Conservation (phyloP, 2,329 filamentous ascomycete genomes). For the Penicillium sp. region DNA sequence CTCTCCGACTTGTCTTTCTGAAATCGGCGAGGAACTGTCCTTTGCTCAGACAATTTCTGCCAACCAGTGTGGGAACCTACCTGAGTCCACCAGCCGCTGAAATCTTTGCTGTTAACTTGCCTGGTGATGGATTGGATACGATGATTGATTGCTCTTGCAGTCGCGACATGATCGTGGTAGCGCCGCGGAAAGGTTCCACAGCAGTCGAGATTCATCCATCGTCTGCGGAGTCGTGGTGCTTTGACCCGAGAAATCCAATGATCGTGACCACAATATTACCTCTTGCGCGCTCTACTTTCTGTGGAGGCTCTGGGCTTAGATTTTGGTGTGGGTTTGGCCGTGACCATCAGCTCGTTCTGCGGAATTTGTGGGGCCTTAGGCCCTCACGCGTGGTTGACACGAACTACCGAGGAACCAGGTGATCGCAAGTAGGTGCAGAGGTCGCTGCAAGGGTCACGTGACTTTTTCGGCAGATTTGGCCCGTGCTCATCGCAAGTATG, state of each 20-base stretch:
- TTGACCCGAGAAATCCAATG: background rate
- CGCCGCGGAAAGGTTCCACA: background rate
- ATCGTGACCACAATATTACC: background rate
- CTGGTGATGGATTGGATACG: slow-evolving; percentile 56
- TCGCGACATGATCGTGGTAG: background rate
- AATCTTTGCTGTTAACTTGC: slow-evolving; percentile 51
- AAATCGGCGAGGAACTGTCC: slow-evolving; percentile 54
- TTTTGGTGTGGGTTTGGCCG: background rate
- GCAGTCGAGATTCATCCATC: background rate
- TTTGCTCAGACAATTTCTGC: slow-evolving; percentile 55
- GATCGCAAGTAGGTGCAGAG: no score
- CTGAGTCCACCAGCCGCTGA: slow-evolving; percentile 54
- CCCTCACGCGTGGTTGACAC: background rate
- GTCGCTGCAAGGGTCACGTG: no score
- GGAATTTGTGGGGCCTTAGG: background rate
- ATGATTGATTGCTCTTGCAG: background rate
- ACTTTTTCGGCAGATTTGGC: no score
- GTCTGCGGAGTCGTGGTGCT: background rate
- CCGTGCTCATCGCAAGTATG: no score
- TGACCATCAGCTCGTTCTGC: background rate
- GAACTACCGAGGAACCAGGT: background rate
- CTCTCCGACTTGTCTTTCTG: slow-evolving; percentile 59
- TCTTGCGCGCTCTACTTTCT: background rate
- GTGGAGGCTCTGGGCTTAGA: no score
- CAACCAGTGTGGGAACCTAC: slow-evolving; percentile 57